Evolutionary conservation across 2,329 filamentous ascomycete species (phyloP).

Genomic region (Aspergillus aculeatus): DNA sequence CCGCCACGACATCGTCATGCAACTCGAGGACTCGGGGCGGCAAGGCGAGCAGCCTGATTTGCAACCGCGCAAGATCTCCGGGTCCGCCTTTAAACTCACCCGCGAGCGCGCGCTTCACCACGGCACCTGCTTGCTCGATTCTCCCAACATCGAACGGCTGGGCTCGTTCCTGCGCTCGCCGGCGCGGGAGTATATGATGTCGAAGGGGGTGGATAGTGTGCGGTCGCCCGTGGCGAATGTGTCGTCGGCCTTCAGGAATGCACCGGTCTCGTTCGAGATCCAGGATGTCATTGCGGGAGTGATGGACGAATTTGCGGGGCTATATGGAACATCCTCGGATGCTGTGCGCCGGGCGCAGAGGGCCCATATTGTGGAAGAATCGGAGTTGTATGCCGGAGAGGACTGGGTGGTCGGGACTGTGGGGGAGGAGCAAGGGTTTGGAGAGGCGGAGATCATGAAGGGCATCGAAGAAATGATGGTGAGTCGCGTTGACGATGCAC

Average conservation of each 20-base stretch:
- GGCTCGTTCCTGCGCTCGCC: constrained; percentile 73
- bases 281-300: constrained; percentile 55
- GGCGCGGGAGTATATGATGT: constrained; percentile 71
- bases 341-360: constrained; percentile 33
- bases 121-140: constrained; percentile 80
- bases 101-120: constrained; percentile 81
- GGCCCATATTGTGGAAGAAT: constrained; percentile 33
- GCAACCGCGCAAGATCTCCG: constrained; percentile 74
- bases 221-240: constrained; percentile 82
- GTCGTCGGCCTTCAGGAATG: constrained; percentile 52
- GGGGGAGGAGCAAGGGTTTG: constrained; percentile 49
- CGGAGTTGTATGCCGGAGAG: constrained; percentile 34
- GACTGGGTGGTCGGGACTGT: constrained; percentile 47
- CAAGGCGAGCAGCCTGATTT: background rate
- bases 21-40: constrained; percentile 40
- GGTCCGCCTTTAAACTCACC: constrained; percentile 92
- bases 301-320: constrained; percentile 61
- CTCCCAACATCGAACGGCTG: constrained; percentile 70
- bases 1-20: constrained; percentile 88
- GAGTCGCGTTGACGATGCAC: constrained; percentile 23
- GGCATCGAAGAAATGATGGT: constrained; percentile 60
- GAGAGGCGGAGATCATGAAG: constrained; percentile 56
- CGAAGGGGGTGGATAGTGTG: constrained; percentile 87
- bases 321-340: constrained; percentile 58
- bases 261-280: constrained; percentile 48